Conservation (phyloP, 192 early-diverging fungal species). For the Kappamyces sp. region DNA sequence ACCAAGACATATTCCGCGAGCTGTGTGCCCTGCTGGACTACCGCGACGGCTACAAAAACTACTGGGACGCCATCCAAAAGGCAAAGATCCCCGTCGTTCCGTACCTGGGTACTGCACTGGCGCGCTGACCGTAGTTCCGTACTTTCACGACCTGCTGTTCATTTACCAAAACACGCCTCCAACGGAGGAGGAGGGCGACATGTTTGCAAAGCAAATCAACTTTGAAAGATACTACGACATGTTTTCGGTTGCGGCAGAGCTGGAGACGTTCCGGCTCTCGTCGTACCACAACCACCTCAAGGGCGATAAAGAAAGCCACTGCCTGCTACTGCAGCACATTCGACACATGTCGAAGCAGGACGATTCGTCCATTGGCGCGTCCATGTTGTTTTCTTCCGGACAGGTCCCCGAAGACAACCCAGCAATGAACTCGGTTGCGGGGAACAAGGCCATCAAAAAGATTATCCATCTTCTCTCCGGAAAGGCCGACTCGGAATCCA, state of each 20-base stretch:
- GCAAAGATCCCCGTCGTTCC: slow-evolving; percentile 41
- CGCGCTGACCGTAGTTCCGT: slow-evolving; percentile 27
- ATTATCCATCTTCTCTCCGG: not conserved
- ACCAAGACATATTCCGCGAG: slow-evolving; percentile 35
- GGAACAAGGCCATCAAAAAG: slow-evolving; percentile 11
- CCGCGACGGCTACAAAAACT: slow-evolving; percentile 32
- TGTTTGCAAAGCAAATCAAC: slow-evolving; percentile 21
- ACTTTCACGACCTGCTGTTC: slow-evolving; percentile 46
- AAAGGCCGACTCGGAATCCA: too few relatives aligned
- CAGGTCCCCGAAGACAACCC: not conserved
- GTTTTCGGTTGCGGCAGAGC: slow-evolving; percentile 41
- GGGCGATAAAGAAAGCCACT: slow-evolving; percentile 20
- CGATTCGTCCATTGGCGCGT: slow-evolving; percentile 13
- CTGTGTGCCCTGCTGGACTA: slow-evolving; percentile 36
- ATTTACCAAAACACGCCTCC: slow-evolving; percentile 38
- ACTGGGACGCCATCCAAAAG: slow-evolving; percentile 36
- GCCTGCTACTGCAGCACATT: slow-evolving; percentile 39
- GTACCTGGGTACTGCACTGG: slow-evolving; percentile 34
- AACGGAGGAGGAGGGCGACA: slow-evolving; percentile 12
- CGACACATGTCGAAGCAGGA: slow-evolving; percentile 22
- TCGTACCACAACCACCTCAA: slow-evolving; percentile 28
- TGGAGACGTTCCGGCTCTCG: slow-evolving; percentile 39
- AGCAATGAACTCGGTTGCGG: not conserved
- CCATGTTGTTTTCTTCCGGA: slow-evolving; percentile 1
- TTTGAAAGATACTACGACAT: slow-evolving; percentile 49